Conservation (phyloP, 106 monocot genomes). For the Xerophyta viscosa region DNA sequence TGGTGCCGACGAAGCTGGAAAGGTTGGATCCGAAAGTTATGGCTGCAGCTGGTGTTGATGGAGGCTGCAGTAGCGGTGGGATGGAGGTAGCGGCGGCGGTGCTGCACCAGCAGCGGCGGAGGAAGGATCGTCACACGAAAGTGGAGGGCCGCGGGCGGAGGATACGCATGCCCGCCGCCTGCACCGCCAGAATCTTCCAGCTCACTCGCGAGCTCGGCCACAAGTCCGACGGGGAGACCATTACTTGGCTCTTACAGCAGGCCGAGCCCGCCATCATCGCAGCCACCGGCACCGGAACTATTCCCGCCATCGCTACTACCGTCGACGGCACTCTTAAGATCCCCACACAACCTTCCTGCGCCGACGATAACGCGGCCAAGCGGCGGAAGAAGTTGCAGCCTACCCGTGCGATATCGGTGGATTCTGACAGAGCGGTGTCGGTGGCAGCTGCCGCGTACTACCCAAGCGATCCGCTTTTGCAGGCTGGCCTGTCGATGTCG, state of each 20-base stretch:
- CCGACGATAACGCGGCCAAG: conserved; percentile 2
- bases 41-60: no score
- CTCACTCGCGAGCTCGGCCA: no score
- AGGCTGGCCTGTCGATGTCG: neutral
- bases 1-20: conserved; percentile 8
- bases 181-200: no score
- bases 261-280: conserved; percentile 14
- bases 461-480: conserved; percentile 2
- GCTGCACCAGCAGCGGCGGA: conserved; percentile 5
- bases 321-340: conserved; percentile 13
- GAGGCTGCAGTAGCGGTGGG: no score
- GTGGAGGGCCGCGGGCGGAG: no score
- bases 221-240: no score
- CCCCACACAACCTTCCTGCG: conserved; percentile 8
- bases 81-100: conserved; percentile 3
- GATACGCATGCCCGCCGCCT: no score
- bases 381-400: conserved; percentile 13
- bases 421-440: neutral
- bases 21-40: conserved; percentile 4
- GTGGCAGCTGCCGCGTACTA: neutral
- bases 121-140: no score
- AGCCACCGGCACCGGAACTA: conserved; percentile 8
- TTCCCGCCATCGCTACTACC: conserved; percentile 12
- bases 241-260: conserved; percentile 11
- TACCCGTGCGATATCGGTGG: neutral